These are phyloP conservation scores for Wickerhamomyces subpelliculosus DNA, from an alignment of 805 yeast genomes.

Conservation along the genomic window DNA sequence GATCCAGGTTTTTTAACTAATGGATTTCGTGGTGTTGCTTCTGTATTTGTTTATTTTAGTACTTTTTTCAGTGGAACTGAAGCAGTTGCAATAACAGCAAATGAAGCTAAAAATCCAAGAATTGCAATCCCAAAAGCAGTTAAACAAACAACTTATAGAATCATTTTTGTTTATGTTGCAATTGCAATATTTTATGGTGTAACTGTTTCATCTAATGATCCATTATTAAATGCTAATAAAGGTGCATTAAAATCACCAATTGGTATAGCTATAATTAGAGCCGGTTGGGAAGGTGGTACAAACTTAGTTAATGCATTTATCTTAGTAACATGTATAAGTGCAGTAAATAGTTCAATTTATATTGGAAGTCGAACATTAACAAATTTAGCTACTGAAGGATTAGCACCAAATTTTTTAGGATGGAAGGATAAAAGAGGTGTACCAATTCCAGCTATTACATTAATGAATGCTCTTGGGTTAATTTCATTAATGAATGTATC, in stretches of 20 bases:
- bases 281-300: conserved; percentile 61
- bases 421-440: conserved; percentile 53
- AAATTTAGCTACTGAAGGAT: conserved; percentile 53
- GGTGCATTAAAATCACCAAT: conserved; percentile 59
- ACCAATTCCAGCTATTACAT: conserved; percentile 52
- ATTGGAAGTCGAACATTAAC: conserved; percentile 64
- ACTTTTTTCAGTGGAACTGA: conserved; percentile 78
- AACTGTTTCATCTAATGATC: conserved; percentile 60
- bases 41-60: conserved; percentile 61
- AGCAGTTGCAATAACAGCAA: conserved; percentile 66
- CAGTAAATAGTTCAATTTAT: conserved; percentile 63
- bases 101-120: conserved; percentile 66
- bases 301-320: conserved; percentile 68
- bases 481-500: conserved; percentile 55
- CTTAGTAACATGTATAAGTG: conserved; percentile 57
- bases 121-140: conserved; percentile 68
- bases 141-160: conserved; percentile 57
- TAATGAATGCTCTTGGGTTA: conserved; percentile 55
- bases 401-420: conserved; percentile 49
- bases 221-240: conserved; percentile 29
- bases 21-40: conserved; percentile 50
- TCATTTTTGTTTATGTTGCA: conserved; percentile 53
- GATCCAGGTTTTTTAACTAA: conserved; percentile 28
- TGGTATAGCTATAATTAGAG: conserved; percentile 59
- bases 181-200: conserved; percentile 62